phyloP scores from a whole-genome alignment of 495 filamentous ascomycete genomes.

The Rusavskia elegans region DNA sequence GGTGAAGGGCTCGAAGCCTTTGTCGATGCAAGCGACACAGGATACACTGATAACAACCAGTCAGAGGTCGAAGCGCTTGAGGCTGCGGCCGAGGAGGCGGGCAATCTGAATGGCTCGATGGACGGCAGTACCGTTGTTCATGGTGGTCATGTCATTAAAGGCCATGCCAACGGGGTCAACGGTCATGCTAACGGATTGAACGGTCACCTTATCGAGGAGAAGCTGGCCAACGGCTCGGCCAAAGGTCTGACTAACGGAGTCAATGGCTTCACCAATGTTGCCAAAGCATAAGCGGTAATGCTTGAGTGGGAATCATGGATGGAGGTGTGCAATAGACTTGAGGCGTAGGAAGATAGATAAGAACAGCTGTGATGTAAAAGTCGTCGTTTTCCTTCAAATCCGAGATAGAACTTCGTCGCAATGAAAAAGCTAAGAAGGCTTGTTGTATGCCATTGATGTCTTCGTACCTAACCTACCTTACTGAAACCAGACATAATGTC shows the following conservation, averaged over 20 bases:
- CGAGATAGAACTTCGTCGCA: too few species aligned
- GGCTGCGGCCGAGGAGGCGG: slow-evolving; percentile 17
- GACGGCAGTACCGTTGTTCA: slow-evolving; percentile 7
- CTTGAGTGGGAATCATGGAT: too few species aligned
- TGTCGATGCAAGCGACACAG: slow-evolving; percentile 45
- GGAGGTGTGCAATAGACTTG: neutral
- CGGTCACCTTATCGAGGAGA: slow-evolving; percentile 3
- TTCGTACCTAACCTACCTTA: too few species aligned
- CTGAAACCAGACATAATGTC: too few species aligned
- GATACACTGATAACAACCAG: slow-evolving; percentile 31
- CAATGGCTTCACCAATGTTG: slow-evolving; percentile 15
- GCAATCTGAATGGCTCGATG: slow-evolving; percentile 17
- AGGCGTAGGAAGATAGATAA: neutral
- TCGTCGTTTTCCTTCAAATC: too few species aligned
- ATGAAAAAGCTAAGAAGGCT: too few species aligned
- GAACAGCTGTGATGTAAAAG: neutral
- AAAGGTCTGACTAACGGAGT: slow-evolving; percentile 13
- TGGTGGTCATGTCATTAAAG: slow-evolving; percentile 5
- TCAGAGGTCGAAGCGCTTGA: slow-evolving; percentile 20
- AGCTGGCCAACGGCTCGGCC: slow-evolving; percentile 8
- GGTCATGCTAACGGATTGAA: neutral
- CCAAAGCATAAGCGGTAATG: slow-evolving; percentile 5
- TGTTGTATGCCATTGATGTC: too few species aligned
- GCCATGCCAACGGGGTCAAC: slow-evolving; percentile 1
- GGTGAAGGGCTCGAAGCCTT: slow-evolving; percentile 44